Evolutionary conservation across 192 early-diverging fungal genomes (phyloP), one percentile per base, ranked within the genome.

Genomic region (Coemansia nantahalensis): DNA sequence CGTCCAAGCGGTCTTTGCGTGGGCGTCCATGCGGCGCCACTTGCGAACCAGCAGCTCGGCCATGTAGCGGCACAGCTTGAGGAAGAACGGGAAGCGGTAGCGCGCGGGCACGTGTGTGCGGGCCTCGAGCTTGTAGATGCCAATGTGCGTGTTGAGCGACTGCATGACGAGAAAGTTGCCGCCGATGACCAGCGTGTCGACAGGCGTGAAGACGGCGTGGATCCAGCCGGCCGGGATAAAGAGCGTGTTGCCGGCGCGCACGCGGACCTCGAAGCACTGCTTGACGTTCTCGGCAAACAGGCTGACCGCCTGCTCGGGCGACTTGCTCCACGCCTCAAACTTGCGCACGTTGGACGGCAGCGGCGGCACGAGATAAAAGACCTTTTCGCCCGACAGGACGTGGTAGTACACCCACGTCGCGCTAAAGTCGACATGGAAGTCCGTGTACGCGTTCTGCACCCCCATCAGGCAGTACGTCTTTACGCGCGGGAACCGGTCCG

Each of bases 171-270:
- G 56, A 62, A 93, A 97, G 63, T 95, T 97, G 41, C 94, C 94
- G 15, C 94, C 92, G 53, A 97, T 93, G 0, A 95, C 91, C 8
- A 97, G 68, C 0, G 90, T 83, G 42, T 94, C 90, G 17, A 75
- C 70, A 8, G 91, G 89, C 5, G 92, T 97, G 59, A 87, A 89
- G 8, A 95, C 92, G 1, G 94, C 88, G 62, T 97, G 94, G 54
- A 97, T 94, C 94, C 94, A 97, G 28, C 94, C 94, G 8, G 91
- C 85, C 16, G 94, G 94, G 43, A 97, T 93, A 37, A 94, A 91
- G 86, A 90, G 80, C 15, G 94, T 97, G 62, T 94, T 90, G 7
- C 91, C 90, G 14, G 91, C 80, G 19, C 68, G 46, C 2, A 97
- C 63, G 3, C 80, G 78, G 9, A 95, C 88, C 53, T 85, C 82